Base-by-base conservation (phyloP, 176 grass and related monocot genomes). In the Bothriochloa decipiens region DNA sequence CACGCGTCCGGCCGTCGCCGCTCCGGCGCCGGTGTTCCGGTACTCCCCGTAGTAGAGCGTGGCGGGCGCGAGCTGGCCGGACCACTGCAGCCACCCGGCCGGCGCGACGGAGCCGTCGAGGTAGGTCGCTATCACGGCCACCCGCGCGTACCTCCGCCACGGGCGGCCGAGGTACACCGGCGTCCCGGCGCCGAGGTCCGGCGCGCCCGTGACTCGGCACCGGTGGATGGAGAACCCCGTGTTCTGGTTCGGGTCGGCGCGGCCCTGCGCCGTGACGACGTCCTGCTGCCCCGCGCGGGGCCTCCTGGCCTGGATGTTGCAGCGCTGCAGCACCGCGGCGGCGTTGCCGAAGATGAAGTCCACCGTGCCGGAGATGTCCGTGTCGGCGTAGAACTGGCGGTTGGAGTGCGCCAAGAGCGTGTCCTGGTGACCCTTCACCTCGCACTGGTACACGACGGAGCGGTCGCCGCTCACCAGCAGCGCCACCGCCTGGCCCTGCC, bases 311-410 rank as follows among this genome's bases (percentile, higher is more conserved):
- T 67, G 93, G 83, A 98, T 86, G 49, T 72, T 26, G 17, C 93
- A 95, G 69, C 63, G 77, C 63, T 98, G 91, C 45, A 98, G 49
- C 10, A 95, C 91, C 1, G 39, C 91, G 0, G 91, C 91, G 2
- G 96, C 84, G 84, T 98, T 93, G 43, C 93, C 93, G 74, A 93
- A 98, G 73, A 93, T 86, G 78, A 98, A 93, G 74, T 98, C 96
- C 22, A 98, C 89, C 1, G 91, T 93, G 80, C 93, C 91, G 4
- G 85, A 81, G 80, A 98, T 87, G 64, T 78, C 78, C 0, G 28
- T 57, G 11, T 91, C 83, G 45, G 71, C 26, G 26, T 78, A 90
- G 85, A 98, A 95, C 40, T 95, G 96, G 8, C 89, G 91, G 81
- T 89, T 92, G 65, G 96, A 98, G 89, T 88, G 85, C 22, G 77